A percentile compares a stretch with the other conserved stretches of the same genome.
Conservation (phyloP, 352 stramenopile genomes). For the Phytophthora parvispora region DNA sequence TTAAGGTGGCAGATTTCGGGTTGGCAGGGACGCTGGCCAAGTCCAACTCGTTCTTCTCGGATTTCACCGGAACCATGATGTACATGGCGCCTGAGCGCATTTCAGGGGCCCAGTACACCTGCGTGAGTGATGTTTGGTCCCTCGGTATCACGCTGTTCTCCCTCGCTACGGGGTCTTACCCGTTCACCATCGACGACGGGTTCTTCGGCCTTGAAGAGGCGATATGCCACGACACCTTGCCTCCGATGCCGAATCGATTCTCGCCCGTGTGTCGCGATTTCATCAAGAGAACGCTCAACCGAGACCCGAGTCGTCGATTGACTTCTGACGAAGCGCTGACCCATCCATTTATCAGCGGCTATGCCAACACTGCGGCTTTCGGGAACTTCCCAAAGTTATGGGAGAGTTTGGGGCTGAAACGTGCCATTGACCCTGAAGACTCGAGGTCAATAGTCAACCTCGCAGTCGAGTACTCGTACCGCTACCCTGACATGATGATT, state of each 20-base stretch:
- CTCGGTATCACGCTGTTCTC: slow-evolving; percentile 81
- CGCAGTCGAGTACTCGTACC: slow-evolving; percentile 42
- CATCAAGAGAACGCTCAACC: slow-evolving; percentile 91
- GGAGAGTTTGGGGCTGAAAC: slow-evolving; percentile 46
- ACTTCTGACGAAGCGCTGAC: slow-evolving; percentile 88
- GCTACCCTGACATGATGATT: slow-evolving; percentile 26
- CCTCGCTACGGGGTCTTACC: slow-evolving; percentile 72
- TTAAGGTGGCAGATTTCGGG: slow-evolving; percentile 90
- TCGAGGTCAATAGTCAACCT: slow-evolving; percentile 37
- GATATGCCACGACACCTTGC: slow-evolving; percentile 80
- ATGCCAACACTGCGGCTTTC: slow-evolving; percentile 42
- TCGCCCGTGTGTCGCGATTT: slow-evolving; percentile 94
- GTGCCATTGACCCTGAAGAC: slow-evolving; percentile 34
- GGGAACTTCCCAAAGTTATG: slow-evolving; percentile 48
- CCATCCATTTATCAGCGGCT: slow-evolving; percentile 90
- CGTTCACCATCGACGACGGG: slow-evolving; percentile 77
- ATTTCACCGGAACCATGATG: slow-evolving; percentile 94
- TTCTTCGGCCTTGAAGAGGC: slow-evolving; percentile 90
- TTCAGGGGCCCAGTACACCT: slow-evolving; percentile 87
- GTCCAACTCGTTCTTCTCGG: slow-evolving; percentile 83
- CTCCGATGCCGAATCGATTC: slow-evolving; percentile 83
- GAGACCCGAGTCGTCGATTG: slow-evolving; percentile 86
- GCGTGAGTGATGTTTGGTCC: slow-evolving; percentile 84
- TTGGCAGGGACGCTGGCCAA: slow-evolving; percentile 81
- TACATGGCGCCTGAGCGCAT: slow-evolving; percentile 97